Evolutionary conservation across 2,329 filamentous ascomycete species (phyloP), one percentile per base, ranked within the genome.

Genomic region (Nannizziopsis arthrosporioides): DNA sequence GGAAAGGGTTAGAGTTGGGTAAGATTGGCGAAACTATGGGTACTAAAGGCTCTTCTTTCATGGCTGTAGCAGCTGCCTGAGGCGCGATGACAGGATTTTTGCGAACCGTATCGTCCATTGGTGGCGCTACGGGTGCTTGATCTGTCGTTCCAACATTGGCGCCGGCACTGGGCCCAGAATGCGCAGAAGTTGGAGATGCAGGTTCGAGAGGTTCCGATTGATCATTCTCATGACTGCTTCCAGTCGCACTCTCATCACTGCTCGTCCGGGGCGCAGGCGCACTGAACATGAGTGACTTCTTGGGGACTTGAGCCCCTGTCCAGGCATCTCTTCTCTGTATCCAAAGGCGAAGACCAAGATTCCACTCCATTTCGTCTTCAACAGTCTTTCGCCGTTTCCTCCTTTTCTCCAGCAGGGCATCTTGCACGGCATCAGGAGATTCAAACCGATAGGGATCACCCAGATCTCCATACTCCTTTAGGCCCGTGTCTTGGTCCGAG

Each of bases 311-410:
- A 30, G 87, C 89, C 30, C 84, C 82, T 1, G 88, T 90, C 90
- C 90, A 96, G 5, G 80, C 81, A 66, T 94, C 80, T 42, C 89
- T 76, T 50, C 85, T 74, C 27, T 81, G 77, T 51, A 81, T 77
- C 66, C 86, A 96, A 62, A 83, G 84, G n/a, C 80, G 76, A 49
- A 95, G 63, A 0, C 90, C 90, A 34, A 82, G 73, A 58, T 95
- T 96, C 81, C 84, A 93, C 27, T 70, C 63, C 68, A 80, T 76
- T 68, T 85, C 82, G 48, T 80, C 77, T 52, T 77, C 74, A 43
- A 78, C 61, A 42, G 72, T 75, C 56, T 72, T 75, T 47, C 80
- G 72, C 37, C 77, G 72, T 53, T 73, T 75, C 32, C 77, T 71
- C 51, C 73, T 75, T 49, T 74, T 73, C 39, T 74, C 72, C 3